A percentile compares a stretch with the other conserved stretches of the same genome.
These are phyloP conservation scores for Penstemon eatonii DNA, from an alignment of 257 asterid genomes.

Conservation along the genomic window DNA sequence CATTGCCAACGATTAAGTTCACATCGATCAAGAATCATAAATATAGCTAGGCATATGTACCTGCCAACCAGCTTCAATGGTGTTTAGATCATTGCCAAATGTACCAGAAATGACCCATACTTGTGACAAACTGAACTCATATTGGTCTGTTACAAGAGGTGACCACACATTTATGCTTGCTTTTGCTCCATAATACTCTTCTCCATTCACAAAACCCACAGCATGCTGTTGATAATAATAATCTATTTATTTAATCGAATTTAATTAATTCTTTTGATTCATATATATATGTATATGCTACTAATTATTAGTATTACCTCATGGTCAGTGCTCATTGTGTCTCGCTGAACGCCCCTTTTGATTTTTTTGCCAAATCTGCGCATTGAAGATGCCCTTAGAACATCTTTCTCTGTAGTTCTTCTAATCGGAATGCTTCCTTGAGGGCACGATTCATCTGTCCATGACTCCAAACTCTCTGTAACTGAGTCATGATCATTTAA, in stretches of 20 bases:
- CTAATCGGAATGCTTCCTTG: slow-evolving; percentile 77
- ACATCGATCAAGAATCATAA: no score
- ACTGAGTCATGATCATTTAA: slow-evolving; percentile 28
- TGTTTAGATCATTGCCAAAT: slow-evolving; percentile 89
- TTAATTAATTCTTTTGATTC: background rate
- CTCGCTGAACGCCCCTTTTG: slow-evolving; percentile 60
- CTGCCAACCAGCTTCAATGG: slow-evolving; percentile 99
- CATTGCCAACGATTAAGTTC: background rate
- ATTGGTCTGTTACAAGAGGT: slow-evolving; percentile 75
- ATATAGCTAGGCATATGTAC: slow-evolving; percentile 30
- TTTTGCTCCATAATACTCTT: slow-evolving; percentile 81
- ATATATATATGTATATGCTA: background rate
- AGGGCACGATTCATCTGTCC: slow-evolving; percentile 74
- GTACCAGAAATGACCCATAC: slow-evolving; percentile 90
- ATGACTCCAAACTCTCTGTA: slow-evolving; percentile 45
- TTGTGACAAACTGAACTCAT: slow-evolving; percentile 90
- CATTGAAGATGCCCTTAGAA: slow-evolving; percentile 54
- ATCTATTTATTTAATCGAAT: background rate
- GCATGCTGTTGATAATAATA: slow-evolving; percentile 59
- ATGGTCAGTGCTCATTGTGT: slow-evolving; percentile 77
- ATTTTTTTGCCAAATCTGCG: slow-evolving; percentile 77
- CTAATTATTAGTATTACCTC: slow-evolving; percentile 50
- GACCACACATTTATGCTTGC: slow-evolving; percentile 95
- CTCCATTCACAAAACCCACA: slow-evolving; percentile 89
- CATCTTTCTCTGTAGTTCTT: slow-evolving; percentile 71